Conservation (phyloP, 441 rosid species). For the Aquilaria agallochum region DNA sequence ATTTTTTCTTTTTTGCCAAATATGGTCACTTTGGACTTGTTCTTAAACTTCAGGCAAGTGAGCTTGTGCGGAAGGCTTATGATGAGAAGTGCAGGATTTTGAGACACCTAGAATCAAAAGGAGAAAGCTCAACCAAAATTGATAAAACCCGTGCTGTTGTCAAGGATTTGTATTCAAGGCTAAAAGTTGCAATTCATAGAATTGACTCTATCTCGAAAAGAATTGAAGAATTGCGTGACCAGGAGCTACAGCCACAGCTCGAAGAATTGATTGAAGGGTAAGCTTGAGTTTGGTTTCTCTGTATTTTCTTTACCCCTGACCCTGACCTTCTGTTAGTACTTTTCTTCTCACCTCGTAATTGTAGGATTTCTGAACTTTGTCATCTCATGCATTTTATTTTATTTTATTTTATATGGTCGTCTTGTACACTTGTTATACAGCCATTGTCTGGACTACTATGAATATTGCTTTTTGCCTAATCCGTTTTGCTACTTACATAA, state of each 20-base stretch:
- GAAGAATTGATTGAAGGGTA: constrained; percentile 96
- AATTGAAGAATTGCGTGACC: constrained; percentile 90
- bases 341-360: neutral
- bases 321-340: neutral
- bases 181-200: constrained; percentile 88
- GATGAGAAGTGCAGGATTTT: constrained; percentile 58
- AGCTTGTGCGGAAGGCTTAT: constrained; percentile 63
- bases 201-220: constrained; percentile 83
- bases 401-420: constrained; percentile 1
- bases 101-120: constrained; percentile 74
- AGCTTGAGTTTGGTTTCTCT: constrained; percentile 2
- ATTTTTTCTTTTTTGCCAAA: neutral
- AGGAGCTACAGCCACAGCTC: constrained; percentile 94
- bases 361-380: neutral
- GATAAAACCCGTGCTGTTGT: constrained; percentile 87
- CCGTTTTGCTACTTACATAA: neutral
- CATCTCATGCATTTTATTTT: neutral
- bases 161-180: constrained; percentile 91
- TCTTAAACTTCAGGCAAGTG: constrained; percentile 67
- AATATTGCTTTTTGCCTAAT: neutral
- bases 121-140: constrained; percentile 41
- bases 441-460: no score
- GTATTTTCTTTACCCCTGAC: neutral
- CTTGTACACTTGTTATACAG: neutral
- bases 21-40: neutral